phyloP scores from a whole-genome alignment of 306 rosid genomes.

The Oxytropis ochrocephala region DNA sequence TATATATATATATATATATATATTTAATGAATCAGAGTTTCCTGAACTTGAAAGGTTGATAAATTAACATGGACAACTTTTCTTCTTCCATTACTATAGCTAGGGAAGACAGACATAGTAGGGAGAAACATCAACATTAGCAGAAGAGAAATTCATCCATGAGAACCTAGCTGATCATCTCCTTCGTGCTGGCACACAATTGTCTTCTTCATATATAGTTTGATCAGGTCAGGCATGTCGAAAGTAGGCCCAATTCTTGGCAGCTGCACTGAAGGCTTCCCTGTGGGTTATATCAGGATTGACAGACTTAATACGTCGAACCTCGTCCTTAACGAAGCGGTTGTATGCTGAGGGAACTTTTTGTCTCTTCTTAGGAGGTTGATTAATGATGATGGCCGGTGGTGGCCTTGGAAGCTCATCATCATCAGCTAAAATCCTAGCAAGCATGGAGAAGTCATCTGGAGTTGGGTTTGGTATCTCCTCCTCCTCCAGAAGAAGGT shows the following conservation, averaged over 20 bases:
- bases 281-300: conserved; percentile 97
- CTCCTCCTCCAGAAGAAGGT: conserved; percentile 35
- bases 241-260: too few relatives aligned
- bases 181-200: conserved; percentile 61
- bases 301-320: conserved; percentile 94
- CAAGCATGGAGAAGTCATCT: conserved; percentile 53
- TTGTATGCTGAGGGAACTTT: conserved; percentile 99
- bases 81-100: too few relatives aligned
- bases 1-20: too few relatives aligned
- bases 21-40: conserved; percentile 1
- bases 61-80: neutral
- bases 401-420: conserved; percentile 79
- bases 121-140: conserved; percentile 66
- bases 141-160: conserved; percentile 69
- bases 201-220: neutral
- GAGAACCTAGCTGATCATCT: conserved; percentile 46
- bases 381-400: conserved; percentile 52
- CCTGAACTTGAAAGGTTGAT: neutral
- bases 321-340: conserved; percentile 99
- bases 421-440: conserved; percentile 54
- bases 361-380: conserved; percentile 99
- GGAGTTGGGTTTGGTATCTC: conserved; percentile 67
- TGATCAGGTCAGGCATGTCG: conserved; percentile 26
- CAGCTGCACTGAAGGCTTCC: too few relatives aligned
- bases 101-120: too few relatives aligned